Evolutionary conservation across 179 eudicot species (phyloP).

Genomic region (Silene vulgaris): DNA sequence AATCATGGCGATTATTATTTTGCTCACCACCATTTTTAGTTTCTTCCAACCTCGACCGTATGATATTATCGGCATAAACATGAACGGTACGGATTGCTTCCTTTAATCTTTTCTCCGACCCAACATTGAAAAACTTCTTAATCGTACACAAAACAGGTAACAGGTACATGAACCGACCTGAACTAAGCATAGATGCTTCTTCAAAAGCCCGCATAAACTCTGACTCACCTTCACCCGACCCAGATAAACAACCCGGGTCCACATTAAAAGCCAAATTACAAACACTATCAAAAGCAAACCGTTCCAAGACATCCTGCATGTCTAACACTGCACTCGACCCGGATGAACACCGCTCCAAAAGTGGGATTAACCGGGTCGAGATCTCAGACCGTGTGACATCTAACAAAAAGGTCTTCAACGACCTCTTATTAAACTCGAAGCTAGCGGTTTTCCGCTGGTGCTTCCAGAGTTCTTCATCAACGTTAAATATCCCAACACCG

Average conservation of each 20-base stretch:
- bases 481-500: slow-evolving; percentile 72
- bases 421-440: slow-evolving; percentile 64
- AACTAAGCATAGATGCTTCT: slow-evolving; percentile 52
- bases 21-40: slow-evolving; percentile 26
- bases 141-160: slow-evolving; percentile 35
- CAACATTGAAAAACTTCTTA: slow-evolving; percentile 46
- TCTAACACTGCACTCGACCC: slow-evolving; percentile 32
- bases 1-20: slow-evolving; percentile 35
- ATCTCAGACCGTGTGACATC: slow-evolving; percentile 40
- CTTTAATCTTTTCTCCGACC: slow-evolving; percentile 44
- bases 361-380: slow-evolving; percentile 44
- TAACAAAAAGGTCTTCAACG: slow-evolving; percentile 55
- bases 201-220: slow-evolving; percentile 79
- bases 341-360: slow-evolving; percentile 30
- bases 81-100: slow-evolving; percentile 56
- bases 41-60: slow-evolving; percentile 44
- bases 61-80: slow-evolving; percentile 61
- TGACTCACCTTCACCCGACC: slow-evolving; percentile 40
- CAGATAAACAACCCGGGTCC: slow-evolving; percentile 63
- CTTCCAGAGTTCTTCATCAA: slow-evolving; percentile 60
- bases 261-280: slow-evolving; percentile 74
- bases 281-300: slow-evolving; percentile 71
- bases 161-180: slow-evolving; percentile 55
- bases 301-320: slow-evolving; percentile 61
- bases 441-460: slow-evolving; percentile 73